phyloP scores from a whole-genome alignment of 305 asterid species.

The Ajuga reptans region DNA sequence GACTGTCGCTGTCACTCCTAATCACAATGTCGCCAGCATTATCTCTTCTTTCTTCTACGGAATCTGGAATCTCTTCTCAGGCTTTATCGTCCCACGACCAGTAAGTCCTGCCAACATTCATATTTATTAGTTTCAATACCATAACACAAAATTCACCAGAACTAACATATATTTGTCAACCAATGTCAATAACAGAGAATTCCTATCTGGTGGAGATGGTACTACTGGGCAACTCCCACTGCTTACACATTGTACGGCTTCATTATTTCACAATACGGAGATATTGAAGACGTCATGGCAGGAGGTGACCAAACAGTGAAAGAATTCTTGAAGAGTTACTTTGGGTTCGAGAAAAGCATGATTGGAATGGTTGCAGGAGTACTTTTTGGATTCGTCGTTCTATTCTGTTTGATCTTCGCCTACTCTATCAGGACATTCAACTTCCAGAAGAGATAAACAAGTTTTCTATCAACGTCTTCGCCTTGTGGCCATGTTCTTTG shows the following conservation, averaged over 20 bases:
- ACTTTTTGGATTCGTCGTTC: conserved; percentile 31
- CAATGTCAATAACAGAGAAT: conserved; percentile 25
- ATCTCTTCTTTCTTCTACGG: conserved; percentile 33
- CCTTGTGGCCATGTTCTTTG: neutral
- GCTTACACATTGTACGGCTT: conserved; percentile 37
- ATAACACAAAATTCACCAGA: neutral
- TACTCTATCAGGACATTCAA: conserved; percentile 36
- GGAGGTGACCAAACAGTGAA: conserved; percentile 19
- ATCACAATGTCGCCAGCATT: conserved; percentile 34
- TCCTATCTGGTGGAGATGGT: conserved; percentile 51
- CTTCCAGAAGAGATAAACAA: conserved; percentile 39
- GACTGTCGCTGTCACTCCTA: conserved; percentile 42
- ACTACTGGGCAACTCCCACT: conserved; percentile 38
- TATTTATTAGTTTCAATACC: neutral
- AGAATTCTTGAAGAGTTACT: conserved; percentile 29
- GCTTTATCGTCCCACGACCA: conserved; percentile 40
- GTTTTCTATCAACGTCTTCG: neutral
- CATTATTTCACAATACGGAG: conserved; percentile 39
- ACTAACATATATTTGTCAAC: neutral
- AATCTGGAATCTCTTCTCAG: conserved; percentile 34
- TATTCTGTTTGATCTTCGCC: conserved; percentile 34
- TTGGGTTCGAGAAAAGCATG: conserved; percentile 31
- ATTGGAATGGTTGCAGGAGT: conserved; percentile 25
- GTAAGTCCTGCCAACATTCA: conserved; percentile 23
- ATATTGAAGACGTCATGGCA: conserved; percentile 23